Conservation (phyloP, 164 flowering plant species). For the grape (Vitis vinifera) region ASM3070453v1 NC_081811.1:23372501-23373000, state of each 20-base stretch:
- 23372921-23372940: background rate
- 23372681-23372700: too few relatives aligned
- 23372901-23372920: background rate
- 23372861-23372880: background rate
- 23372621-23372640: too few relatives aligned
- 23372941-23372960: constrained; percentile 47
- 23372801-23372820: background rate
- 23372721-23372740: too few relatives aligned
- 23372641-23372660: background rate
- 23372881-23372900: constrained; percentile 4
- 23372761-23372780: background rate
- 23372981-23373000: constrained; percentile 12
- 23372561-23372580: background rate
- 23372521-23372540: background rate
- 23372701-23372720: too few relatives aligned
- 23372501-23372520: background rate
- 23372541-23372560: background rate
- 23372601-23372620: too few relatives aligned
- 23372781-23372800: background rate
- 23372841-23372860: background rate
- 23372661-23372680: background rate
- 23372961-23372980: constrained; percentile 21
- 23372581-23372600: background rate
- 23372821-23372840: background rate
- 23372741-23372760: background rate